A percentile compares a stretch with the other conserved stretches of the same genome.
phyloP scores from a whole-genome alignment of 495 filamentous ascomycete species.

The Penicillium silybi region DNA sequence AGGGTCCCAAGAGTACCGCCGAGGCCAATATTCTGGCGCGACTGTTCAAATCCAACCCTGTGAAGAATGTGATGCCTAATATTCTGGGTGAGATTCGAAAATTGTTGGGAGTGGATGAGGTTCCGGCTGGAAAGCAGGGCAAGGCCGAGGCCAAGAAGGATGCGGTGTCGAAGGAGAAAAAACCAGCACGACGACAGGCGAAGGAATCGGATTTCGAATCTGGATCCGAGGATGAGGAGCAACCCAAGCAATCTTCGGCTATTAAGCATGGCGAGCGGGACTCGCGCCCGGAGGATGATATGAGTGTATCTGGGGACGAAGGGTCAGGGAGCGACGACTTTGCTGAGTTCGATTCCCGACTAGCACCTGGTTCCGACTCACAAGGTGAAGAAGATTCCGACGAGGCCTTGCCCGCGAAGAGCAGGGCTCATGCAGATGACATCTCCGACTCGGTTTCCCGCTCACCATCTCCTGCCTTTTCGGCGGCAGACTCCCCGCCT shows the following conservation, averaged over 20 bases:
- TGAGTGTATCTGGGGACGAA: conserved; percentile 25
- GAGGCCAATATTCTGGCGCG: conserved; percentile 74
- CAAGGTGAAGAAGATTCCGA: conserved; percentile 37
- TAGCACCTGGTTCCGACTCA: conserved; percentile 51
- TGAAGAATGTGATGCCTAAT: conserved; percentile 62
- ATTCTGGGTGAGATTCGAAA: conserved; percentile 59
- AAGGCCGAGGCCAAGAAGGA: conserved; percentile 23
- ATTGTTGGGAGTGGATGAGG: conserved; percentile 55
- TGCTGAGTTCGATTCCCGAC: conserved; percentile 48
- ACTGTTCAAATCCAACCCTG: conserved; percentile 71
- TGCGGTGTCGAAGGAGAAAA: conserved; percentile 16
- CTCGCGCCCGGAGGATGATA: conserved; percentile 15
- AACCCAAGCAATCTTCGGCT: conserved; percentile 1
- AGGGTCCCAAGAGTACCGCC: conserved; percentile 46
- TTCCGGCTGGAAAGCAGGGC: conserved; percentile 25
- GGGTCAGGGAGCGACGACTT: conserved; percentile 42
- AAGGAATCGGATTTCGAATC: conserved; percentile 8
- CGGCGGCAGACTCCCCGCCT: conserved; percentile 31
- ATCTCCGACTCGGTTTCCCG: conserved; percentile 33
- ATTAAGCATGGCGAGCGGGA: conserved; percentile 14
- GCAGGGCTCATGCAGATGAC: conserved; percentile 6
- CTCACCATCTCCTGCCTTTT: conserved; percentile 35
- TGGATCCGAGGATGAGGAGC: conserved; percentile 12
- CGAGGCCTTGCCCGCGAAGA: conserved; percentile 1
- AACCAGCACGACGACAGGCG: conserved; percentile 8